phyloP scores from a whole-genome alignment of 345 rosid species.

The Schrenkiella parvula region DNA sequence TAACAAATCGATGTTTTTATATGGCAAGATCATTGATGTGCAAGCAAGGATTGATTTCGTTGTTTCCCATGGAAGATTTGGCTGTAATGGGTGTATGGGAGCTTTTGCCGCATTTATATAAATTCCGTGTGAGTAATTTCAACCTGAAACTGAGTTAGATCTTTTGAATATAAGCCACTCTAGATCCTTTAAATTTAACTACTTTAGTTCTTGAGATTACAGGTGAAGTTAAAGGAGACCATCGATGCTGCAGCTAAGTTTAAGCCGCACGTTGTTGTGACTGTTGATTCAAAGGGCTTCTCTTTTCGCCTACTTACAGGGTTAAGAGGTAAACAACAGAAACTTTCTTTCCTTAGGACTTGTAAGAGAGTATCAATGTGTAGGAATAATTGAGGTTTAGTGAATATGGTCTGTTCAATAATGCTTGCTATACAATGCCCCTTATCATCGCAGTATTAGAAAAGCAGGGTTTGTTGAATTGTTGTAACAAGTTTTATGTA shows the following conservation, averaged over 20 bases:
- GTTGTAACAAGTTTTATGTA: background rate
- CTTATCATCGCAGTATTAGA: background rate
- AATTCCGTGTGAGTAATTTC: constrained; percentile 62
- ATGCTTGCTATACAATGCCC: background rate
- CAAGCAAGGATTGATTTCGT: constrained; percentile 59
- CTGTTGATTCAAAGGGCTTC: constrained; percentile 92
- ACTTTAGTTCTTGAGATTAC: constrained; percentile 15
- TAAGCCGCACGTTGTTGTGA: constrained; percentile 84
- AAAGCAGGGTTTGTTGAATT: background rate
- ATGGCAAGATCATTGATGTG: constrained; percentile 63
- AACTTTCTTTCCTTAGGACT: background rate
- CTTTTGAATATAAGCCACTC: background rate
- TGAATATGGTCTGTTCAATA: background rate
- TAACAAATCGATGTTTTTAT: background rate
- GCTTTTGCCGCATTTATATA: constrained; percentile 71
- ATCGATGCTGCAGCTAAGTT: constrained; percentile 61
- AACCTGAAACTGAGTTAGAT: background rate
- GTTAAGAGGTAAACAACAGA: constrained; percentile 49
- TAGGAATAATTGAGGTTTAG: background rate
- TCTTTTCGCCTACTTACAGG: constrained; percentile 79
- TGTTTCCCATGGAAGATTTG: constrained; percentile 87
- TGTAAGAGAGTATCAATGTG: background rate
- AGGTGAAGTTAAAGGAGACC: constrained; percentile 69
- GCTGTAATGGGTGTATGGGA: constrained; percentile 96
- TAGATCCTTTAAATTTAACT: background rate